phyloP scores from a whole-genome alignment of 2,329 filamentous ascomycete species.

The Alternaria infectoria region DNA sequence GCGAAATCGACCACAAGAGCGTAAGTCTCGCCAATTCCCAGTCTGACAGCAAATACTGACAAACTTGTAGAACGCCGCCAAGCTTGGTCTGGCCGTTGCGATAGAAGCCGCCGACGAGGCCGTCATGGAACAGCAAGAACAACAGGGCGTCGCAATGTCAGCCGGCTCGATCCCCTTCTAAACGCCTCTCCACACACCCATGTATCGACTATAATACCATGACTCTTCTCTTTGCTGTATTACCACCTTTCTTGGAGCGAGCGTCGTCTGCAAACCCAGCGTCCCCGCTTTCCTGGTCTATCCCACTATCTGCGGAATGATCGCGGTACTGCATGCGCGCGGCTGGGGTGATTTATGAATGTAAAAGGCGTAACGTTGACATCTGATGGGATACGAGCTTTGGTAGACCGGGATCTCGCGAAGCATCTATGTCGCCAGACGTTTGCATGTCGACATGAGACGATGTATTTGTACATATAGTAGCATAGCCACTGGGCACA shows the following conservation, averaged over 20 bases:
- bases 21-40: slow-evolving; percentile 63
- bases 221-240: slow-evolving; percentile 50
- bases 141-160: slow-evolving; percentile 29
- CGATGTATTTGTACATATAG: slow-evolving; percentile 43
- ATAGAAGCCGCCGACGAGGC: slow-evolving; percentile 51
- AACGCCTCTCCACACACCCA: slow-evolving; percentile 24
- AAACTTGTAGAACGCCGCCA: slow-evolving; percentile 78
- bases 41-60: slow-evolving; percentile 29
- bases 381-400: slow-evolving; percentile 27
- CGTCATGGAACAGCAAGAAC: slow-evolving; percentile 51
- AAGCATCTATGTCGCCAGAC: slow-evolving; percentile 19
- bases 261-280: slow-evolving; percentile 30
- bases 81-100: slow-evolving; percentile 92
- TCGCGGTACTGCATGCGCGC: slow-evolving; percentile 28
- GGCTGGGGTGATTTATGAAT: slow-evolving; percentile 18
- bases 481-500: slow-evolving; percentile 32
- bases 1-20: slow-evolving; percentile 94
- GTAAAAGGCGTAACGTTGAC: slow-evolving; percentile 32
- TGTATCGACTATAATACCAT: slow-evolving; percentile 45
- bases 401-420: slow-evolving; percentile 21
- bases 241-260: slow-evolving; percentile 45
- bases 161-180: slow-evolving; percentile 50
- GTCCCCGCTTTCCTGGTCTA: slow-evolving; percentile 23
- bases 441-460: slow-evolving; percentile 12
- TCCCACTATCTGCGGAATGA: slow-evolving; percentile 35